Evolutionary conservation across 306 rosid genomes (phyloP).

Genomic region (Myrica gale): DNA sequence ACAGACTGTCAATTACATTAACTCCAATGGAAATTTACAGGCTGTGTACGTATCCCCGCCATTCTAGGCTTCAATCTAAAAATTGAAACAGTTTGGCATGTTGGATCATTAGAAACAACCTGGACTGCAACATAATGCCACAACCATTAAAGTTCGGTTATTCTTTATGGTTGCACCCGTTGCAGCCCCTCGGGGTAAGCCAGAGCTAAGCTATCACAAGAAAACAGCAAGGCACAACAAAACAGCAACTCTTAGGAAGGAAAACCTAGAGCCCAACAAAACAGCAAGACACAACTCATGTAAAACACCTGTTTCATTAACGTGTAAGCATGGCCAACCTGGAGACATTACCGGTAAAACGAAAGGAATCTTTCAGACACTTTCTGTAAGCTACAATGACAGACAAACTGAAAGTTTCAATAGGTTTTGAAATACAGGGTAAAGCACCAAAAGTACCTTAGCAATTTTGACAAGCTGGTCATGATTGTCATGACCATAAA

Average conservation of each 20-base stretch:
- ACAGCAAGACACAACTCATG: neutral
- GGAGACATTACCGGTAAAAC: neutral
- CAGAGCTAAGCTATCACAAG: neutral
- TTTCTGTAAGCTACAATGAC: neutral
- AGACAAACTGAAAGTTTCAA: neutral
- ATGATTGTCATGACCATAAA: slow-evolving; percentile 95
- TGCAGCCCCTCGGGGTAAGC: neutral
- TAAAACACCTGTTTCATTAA: neutral
- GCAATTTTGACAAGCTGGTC: slow-evolving; percentile 91
- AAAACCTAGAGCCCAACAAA: neutral
- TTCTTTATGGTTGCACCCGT: neutral
- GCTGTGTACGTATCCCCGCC: neutral
- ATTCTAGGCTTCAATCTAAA: neutral
- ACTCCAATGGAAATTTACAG: neutral
- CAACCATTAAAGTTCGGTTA: neutral
- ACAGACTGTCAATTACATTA: neutral
- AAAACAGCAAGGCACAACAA: neutral
- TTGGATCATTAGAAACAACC: neutral
- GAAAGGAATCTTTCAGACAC: neutral
- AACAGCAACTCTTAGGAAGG: neutral
- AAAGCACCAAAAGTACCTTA: slow-evolving; percentile 51
- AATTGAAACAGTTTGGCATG: neutral
- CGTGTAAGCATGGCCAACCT: neutral
- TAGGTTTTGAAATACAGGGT: slow-evolving; percentile 6
- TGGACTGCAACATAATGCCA: neutral